Evolutionary conservation across 352 stramenopile species (phyloP).

Genomic region (Halophytophthora batemanensis): DNA sequence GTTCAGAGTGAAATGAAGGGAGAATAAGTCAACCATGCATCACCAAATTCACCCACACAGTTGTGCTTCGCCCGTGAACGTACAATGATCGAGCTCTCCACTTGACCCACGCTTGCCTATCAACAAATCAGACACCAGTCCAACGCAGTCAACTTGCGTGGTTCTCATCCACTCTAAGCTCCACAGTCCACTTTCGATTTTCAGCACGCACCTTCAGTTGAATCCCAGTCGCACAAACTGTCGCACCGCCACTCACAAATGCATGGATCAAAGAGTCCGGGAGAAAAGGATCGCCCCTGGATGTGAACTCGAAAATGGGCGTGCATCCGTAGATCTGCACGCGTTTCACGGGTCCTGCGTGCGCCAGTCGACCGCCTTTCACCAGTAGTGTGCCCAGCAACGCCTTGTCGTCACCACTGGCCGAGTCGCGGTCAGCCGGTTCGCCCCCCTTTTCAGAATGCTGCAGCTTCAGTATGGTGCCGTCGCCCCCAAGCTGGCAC

Average conservation of each 20-base stretch:
- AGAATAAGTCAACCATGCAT: slow-evolving; percentile 6
- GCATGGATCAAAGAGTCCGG: slow-evolving; percentile 51
- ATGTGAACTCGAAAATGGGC: slow-evolving; percentile 57
- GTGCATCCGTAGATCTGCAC: slow-evolving; percentile 79
- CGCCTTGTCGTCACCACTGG: slow-evolving; percentile 7
- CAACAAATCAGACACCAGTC: not conserved
- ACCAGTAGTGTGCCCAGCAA: slow-evolving; percentile 48
- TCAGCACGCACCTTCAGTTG: slow-evolving; percentile 39
- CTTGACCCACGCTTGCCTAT: slow-evolving; percentile 32
- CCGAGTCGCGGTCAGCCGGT: not conserved
- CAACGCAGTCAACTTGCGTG: too few species aligned
- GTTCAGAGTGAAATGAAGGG: slow-evolving; percentile 4
- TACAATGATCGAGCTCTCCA: slow-evolving; percentile 52
- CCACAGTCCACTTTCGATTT: not conserved
- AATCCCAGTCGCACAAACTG: slow-evolving; percentile 52
- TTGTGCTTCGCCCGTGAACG: not conserved
- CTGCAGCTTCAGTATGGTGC: slow-evolving; percentile 66
- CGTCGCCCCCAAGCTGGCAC: slow-evolving; percentile 79
- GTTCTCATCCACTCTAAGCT: too few species aligned
- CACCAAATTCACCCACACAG: not conserved
- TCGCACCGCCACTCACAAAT: slow-evolving; percentile 67
- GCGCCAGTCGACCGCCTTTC: slow-evolving; percentile 50
- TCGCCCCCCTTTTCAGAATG: slow-evolving; percentile 22
- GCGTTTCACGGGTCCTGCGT: slow-evolving; percentile 48
- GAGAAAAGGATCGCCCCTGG: slow-evolving; percentile 46